Conservation (phyloP, 2,329 filamentous ascomycete genomes). For the Fusarium liriodendri region DNA sequence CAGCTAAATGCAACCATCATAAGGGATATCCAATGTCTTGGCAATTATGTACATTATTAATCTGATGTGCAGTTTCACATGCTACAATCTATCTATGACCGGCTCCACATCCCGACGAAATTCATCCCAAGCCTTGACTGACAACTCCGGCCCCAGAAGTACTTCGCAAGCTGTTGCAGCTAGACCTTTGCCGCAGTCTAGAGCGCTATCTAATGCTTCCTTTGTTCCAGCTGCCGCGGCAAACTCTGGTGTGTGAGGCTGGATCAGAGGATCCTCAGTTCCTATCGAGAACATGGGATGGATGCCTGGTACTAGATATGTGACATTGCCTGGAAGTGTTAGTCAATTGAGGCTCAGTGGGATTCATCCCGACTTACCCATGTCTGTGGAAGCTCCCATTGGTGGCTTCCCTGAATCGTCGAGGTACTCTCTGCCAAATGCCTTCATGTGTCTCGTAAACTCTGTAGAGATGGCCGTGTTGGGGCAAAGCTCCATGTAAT, state of each 20-base stretch:
- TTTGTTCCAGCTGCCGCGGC: conserved; percentile 28
- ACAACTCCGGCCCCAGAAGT: background rate
- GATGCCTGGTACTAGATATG: conserved; percentile 34
- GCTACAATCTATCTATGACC: conserved; percentile 21
- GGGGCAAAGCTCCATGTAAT: conserved; percentile 36
- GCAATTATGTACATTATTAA: background rate
- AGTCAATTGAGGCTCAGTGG: background rate
- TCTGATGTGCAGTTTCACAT: background rate
- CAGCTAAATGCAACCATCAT: background rate
- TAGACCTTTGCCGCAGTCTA: conserved; percentile 36
- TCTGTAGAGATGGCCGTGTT: conserved; percentile 20
- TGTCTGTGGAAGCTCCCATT: conserved; percentile 40
- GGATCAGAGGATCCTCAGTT: conserved; percentile 26
- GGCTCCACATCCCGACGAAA: conserved; percentile 20
- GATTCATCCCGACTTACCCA: conserved; percentile 15
- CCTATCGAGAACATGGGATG: conserved; percentile 40
- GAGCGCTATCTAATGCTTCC: conserved; percentile 22
- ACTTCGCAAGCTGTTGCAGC: conserved; percentile 35
- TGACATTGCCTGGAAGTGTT: conserved; percentile 30
- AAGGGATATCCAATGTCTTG: background rate
- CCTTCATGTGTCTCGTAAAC: conserved; percentile 38
- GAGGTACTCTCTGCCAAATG: conserved; percentile 25
- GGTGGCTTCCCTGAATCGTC: conserved; percentile 18
- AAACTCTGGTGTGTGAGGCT: conserved; percentile 36
- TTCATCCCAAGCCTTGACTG: conserved; percentile 21